Base-by-base conservation (phyloP, 2,329 filamentous ascomycete species). In the Xylariaceae sp. region DNA sequence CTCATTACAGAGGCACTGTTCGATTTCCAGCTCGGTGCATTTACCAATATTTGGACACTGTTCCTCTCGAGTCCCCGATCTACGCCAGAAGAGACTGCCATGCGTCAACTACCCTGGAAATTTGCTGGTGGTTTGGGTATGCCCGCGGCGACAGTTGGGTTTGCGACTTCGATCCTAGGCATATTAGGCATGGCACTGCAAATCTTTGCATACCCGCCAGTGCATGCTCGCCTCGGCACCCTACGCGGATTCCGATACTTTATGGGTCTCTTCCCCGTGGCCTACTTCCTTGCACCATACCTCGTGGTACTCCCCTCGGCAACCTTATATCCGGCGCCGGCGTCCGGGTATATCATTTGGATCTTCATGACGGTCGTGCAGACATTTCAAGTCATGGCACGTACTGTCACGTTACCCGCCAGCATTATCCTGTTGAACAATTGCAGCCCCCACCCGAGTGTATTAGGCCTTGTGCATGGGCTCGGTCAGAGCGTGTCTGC, bases 121-220 rank as follows among this genome's bases (percentile, higher is more conserved):
- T 86, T 86, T 54, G 76, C 78, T 6, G 80, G 83, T 27, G 83
- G 84, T 2, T 73, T 88, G 2, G 83, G 82, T 19, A 80, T 88
- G 62, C 75, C 80, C 0, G 79, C 83, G 0, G 73, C 78, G 0
- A 80, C 78, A 0, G 83, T 89, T 38, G 85, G 85, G 20, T 68
- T 85, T 34, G 83, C 83, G 12, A 85, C 84, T 33, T 82, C 83
- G 12, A 77, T 85, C 50, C 78, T 88, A 8, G 85, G 85, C 7
- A 67, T 85, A 36, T 73, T 88, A 36, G 85, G 85, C 20, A 82
- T 89, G 50, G 67, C 79, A 1, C 70, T 89, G 3, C 85, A 88
- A 61, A 75, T 88, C 19, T 72, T 84, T 42, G 64, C 86, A 7
- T 89, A 88, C 60, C 85, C 85, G 0, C 70, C 71, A 33, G 69